Conservation (phyloP, 805 yeast genomes). For the Yarrowia sp. region DNA sequence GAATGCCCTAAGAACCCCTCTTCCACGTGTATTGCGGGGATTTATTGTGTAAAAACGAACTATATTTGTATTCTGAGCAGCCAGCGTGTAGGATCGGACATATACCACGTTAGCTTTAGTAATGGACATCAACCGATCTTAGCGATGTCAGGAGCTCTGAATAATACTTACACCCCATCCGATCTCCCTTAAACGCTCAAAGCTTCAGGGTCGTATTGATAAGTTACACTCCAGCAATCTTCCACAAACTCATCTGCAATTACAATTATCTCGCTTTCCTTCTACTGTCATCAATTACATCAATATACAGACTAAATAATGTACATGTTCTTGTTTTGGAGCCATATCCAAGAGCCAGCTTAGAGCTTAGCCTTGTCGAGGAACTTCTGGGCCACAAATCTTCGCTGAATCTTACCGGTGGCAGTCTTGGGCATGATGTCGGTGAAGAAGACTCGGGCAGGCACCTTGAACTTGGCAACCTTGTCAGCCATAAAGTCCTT, state of each 20-base stretch:
- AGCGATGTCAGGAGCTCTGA: no score
- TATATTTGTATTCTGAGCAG: no score
- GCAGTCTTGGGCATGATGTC: conserved; percentile 75
- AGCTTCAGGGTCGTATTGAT: no score
- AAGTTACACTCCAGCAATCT: no score
- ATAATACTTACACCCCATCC: no score
- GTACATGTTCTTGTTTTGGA: not conserved
- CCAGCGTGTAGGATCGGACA: no score
- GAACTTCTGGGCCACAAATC: conserved; percentile 62
- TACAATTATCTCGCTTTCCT: not conserved
- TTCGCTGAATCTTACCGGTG: conserved; percentile 77
- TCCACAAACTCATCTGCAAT: no score
- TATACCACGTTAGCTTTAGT: no score
- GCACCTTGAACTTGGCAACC: conserved; percentile 67
- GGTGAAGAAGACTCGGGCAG: conserved; percentile 63
- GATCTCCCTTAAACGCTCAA: no score
- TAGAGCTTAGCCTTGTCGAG: conserved; percentile 42
- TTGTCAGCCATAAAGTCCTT: conserved; percentile 55
- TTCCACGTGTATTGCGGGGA: conserved; percentile 7
- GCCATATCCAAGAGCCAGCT: not conserved
- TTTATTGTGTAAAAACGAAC: no score
- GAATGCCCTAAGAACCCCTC: not conserved
- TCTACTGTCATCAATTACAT: not conserved
- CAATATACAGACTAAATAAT: not conserved
- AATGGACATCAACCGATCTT: no score